These are phyloP conservation scores for Phlegmacium glaucopus DNA, from an alignment of 768 basidiomycete genomes.

Conservation along the genomic window DNA sequence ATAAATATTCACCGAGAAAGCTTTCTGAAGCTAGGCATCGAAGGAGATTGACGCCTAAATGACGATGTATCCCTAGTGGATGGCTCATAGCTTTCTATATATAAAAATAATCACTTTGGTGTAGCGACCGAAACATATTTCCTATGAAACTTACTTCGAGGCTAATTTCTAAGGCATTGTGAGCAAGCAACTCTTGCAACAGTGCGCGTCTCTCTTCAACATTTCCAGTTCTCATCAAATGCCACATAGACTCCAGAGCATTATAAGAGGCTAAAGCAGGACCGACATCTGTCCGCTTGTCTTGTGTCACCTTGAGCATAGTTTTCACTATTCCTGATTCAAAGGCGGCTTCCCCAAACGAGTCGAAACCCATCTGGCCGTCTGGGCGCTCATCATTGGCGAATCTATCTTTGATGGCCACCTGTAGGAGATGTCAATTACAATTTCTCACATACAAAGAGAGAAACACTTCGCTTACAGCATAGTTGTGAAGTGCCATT, in stretches of 20 bases:
- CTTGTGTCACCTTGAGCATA: conserved; percentile 19
- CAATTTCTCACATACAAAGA: too few species aligned
- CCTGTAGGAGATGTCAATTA: conserved; percentile 3
- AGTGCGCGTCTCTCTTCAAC: conserved; percentile 16
- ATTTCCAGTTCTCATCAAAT: conserved; percentile 18
- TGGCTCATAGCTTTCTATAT: conserved; percentile 17
- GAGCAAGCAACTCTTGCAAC: conserved; percentile 20
- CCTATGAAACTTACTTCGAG: conserved; percentile 17
- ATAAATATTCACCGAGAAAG: conserved; percentile 18
- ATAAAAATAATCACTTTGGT: not conserved
- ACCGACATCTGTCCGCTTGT: conserved; percentile 10
- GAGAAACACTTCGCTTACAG: not conserved
- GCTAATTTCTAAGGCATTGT: conserved; percentile 17
- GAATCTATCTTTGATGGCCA: conserved; percentile 1
- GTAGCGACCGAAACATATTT: not conserved
- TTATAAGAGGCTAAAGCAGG: conserved; percentile 18
- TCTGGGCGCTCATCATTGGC: not conserved
- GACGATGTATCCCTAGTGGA: conserved; percentile 20
- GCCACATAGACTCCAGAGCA: conserved; percentile 17
- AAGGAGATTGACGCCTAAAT: conserved; percentile 15
- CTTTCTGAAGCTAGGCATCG: conserved; percentile 16
- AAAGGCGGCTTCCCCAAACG: conserved; percentile 20
- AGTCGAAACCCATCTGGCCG: conserved; percentile 16
- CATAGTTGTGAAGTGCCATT: conserved; percentile 16
- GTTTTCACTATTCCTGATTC: conserved; percentile 24